phyloP scores from a whole-genome alignment of 1,284 basidiomycete genomes.

The Fereydounia khargensis region DNA sequence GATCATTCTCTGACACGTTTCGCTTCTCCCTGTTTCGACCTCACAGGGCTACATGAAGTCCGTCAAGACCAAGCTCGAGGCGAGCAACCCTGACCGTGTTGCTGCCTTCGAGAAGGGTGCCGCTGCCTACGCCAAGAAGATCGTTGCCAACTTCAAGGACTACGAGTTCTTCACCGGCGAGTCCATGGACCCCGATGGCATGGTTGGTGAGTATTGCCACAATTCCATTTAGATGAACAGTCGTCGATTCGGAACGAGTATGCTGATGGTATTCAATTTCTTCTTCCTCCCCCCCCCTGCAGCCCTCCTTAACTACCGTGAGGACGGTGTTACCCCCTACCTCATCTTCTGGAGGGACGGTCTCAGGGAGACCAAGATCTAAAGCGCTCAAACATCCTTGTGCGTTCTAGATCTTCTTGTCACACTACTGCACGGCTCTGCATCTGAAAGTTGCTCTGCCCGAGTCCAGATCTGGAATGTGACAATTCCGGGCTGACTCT shows the following conservation, averaged over 20 bases:
- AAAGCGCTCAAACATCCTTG: constrained; percentile 8
- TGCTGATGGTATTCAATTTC: no score
- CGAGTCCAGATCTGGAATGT: no score
- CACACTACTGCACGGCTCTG: no score
- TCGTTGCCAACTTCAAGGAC: constrained; percentile 85
- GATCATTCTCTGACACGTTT: no score
- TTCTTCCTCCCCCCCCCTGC: no score
- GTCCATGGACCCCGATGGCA: constrained; percentile 62
- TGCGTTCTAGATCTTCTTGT: no score
- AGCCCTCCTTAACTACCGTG: constrained; percentile 60
- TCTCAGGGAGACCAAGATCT: constrained; percentile 55
- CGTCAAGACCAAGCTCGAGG: constrained; percentile 64
- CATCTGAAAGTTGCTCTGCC: no score
- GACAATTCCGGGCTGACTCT: no score
- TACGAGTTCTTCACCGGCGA: constrained; percentile 84
- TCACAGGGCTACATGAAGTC: constrained; percentile 73
- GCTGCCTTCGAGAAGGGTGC: constrained; percentile 82
- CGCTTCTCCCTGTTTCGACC: not conserved
- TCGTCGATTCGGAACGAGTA: no score
- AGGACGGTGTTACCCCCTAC: constrained; percentile 68
- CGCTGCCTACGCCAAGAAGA: constrained; percentile 63
- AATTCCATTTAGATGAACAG: no score
- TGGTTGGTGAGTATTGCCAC: no score
- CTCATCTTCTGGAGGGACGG: constrained; percentile 59
- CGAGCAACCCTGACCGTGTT: constrained; percentile 68